Evolutionary conservation across 306 rosid species (phyloP), one percentile per base, ranked within the genome.

Genomic region (Ceratonia siliqua): DNA sequence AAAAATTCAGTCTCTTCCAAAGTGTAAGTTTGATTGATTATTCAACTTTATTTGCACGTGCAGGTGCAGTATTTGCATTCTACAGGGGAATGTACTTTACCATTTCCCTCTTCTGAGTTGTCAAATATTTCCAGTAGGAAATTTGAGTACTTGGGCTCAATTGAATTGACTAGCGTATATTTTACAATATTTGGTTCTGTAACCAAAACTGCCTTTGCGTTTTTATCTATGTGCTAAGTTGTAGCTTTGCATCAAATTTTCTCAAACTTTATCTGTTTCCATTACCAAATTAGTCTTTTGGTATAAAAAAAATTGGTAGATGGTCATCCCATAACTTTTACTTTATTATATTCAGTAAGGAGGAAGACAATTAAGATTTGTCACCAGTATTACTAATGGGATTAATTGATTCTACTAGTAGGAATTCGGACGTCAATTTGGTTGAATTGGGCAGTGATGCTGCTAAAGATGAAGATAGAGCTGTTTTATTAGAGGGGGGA

Each of bases 401-500:
- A 73, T 11, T 69, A 80, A 14, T 42, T 83, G 41, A 36, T 66
- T 70, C 2, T 70, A 41, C 62, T 82, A 91, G 93, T 80, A 87
- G 97, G 82, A 83, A 54, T 38, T 91, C 97, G n/a, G 95, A 91
- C 41, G 79, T 83, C 62, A 84, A 64, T 73, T 87, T 91, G 68
- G 96, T 70, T 78, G 97, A 87, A 78, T 12, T 89, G 85, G 58
- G 76, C 25, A 82, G 68, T 25, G 85, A 38, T 65, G 82, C 48
- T 42, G 88, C 76, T 67, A 89, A 88, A 76, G 96, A 94, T 24
- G 96, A 94, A 72, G 97, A 91, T 63, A 87, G 35, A 58, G 86
- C 84, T 36, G 87, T 83, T 82, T 73, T 94, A 24, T 73, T 94
- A 69, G 98, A 90, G 79, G 93, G 85, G 25, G 98, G 91, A 77